Evolutionary conservation across 2,329 filamentous ascomycete genomes (phyloP), one percentile per base, ranked within the genome.

Genomic region (Trichophyton verrucosum): DNA sequence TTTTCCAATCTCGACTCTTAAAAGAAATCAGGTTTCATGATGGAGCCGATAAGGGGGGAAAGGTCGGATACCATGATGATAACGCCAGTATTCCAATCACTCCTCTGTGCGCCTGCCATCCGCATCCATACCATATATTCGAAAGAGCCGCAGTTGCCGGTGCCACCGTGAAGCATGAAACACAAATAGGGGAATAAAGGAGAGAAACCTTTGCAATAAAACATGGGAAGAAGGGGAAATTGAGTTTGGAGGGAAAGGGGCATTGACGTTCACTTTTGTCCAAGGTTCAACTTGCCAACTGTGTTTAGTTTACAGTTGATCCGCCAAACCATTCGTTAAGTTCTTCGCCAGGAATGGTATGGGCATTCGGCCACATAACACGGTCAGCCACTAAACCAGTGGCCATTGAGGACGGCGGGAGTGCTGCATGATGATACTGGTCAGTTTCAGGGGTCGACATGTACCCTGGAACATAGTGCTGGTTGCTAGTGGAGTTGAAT

Each of bases 291-390:
- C 11, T 11, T 7, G 13, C 40, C 33, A 17, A 24, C 55, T 15
- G 22, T n/a, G 9, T n/a, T 44, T 27, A 59, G 57, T 36, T 36
- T 7, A 59, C 44, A 22, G 57, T 36, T 11, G 57, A 60, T 17
- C 60, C 59, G 20, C 71, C 67, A 64, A 80, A 70, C 76, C 76
- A 79, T 56, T 75, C 74, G 53, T 79, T 76, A 62, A 79, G 77
- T 55, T 79, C 75, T 17, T 74, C 73, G 46, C 71, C 72, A 57
- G 72, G 17, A 3, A 53, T 11, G 74, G 66, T n/a, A 73, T 67
- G 42, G 61, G 65, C 60, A 15, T 74, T 68, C 36, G 65, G 74
- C 67, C 74, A 76, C 42, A 67, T 58, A 65, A 72, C 69, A 65
- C 71, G 66, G 46, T 67, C 61, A 63, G 71, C 67, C 68, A 74